These are phyloP conservation scores for Globisporangium sylvaticum DNA, from an alignment of 352 stramenopile genomes.

Conservation along the genomic window DNA sequence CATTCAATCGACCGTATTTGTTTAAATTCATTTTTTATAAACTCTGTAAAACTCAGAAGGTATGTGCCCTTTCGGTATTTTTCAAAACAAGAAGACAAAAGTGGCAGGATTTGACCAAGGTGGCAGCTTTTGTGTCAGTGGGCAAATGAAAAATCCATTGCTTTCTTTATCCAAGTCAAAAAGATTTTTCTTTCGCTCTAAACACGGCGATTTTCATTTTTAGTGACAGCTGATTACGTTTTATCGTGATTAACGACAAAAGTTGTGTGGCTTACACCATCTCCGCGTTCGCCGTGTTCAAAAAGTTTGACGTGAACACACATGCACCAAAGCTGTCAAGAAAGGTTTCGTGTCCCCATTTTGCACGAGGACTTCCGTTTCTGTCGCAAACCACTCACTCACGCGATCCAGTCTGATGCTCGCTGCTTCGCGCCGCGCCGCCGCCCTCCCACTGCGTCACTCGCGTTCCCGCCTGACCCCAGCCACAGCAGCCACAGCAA, in stretches of 20 bases:
- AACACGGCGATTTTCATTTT: no score
- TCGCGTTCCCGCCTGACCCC: not conserved
- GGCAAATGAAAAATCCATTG: no score
- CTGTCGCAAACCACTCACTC: not conserved
- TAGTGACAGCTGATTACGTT: no score
- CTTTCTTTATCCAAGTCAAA: no score
- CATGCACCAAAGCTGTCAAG: not conserved
- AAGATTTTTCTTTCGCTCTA: no score
- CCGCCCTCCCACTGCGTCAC: not conserved
- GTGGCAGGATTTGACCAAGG: no score
- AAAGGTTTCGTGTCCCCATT: constrained; percentile 2
- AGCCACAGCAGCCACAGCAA: not conserved
- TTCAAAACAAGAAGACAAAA: no score
- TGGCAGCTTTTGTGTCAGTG: no score
- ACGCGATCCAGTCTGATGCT: not conserved
- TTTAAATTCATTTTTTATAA: not conserved
- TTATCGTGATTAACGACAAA: no score
- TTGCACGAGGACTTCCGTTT: not conserved
- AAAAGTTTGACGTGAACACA: not conserved
- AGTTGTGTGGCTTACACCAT: no score
- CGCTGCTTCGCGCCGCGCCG: not conserved
- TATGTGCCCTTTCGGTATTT: no score
- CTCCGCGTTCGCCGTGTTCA: not conserved
- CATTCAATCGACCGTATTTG: not conserved
- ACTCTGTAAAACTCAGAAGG: no score